These are phyloP conservation scores for Mycena crocata DNA, from an alignment of 768 basidiomycete species.

Conservation along the genomic window DNA sequence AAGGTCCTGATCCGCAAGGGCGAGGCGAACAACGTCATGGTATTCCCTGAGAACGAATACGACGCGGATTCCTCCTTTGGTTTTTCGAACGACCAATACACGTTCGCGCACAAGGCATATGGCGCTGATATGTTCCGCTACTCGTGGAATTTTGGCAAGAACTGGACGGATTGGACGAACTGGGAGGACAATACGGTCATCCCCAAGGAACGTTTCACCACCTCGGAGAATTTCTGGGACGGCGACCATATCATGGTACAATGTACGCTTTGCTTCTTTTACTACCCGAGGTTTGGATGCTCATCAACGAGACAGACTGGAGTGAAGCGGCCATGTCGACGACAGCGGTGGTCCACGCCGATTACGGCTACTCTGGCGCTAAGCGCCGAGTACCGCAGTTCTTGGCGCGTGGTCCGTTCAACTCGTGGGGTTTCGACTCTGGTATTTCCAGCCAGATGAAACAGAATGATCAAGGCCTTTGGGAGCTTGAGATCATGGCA, in stretches of 20 bases:
- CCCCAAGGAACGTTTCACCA: conserved; percentile 65
- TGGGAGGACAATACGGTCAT: conserved; percentile 84
- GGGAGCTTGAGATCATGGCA: conserved; percentile 92
- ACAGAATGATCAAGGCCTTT: conserved; percentile 70
- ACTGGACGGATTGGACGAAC: conserved; percentile 83
- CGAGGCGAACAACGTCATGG: conserved; percentile 76
- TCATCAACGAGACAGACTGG: conserved; percentile 70
- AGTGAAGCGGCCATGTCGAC: conserved; percentile 72
- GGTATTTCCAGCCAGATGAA: conserved; percentile 81
- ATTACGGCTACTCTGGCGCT: conserved; percentile 65
- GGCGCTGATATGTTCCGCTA: conserved; percentile 92
- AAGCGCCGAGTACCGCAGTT: conserved; percentile 88
- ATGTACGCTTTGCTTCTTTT: conserved; percentile 64
- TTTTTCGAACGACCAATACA: conserved; percentile 71
- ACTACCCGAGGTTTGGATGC: neutral
- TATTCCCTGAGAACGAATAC: conserved; percentile 89
- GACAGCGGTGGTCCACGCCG: conserved; percentile 81
- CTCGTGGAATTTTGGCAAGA: conserved; percentile 86
- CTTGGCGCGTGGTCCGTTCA: conserved; percentile 90
- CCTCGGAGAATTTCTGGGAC: conserved; percentile 72
- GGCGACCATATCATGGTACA: conserved; percentile 91
- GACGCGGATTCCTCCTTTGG: conserved; percentile 67
- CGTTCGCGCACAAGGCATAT: conserved; percentile 83
- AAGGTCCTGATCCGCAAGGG: conserved; percentile 89
- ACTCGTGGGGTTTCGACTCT: conserved; percentile 91